Evolutionary conservation across 768 basidiomycete species (phyloP), one percentile per base, ranked within the genome.

Genomic region (Serendipita sp.): DNA sequence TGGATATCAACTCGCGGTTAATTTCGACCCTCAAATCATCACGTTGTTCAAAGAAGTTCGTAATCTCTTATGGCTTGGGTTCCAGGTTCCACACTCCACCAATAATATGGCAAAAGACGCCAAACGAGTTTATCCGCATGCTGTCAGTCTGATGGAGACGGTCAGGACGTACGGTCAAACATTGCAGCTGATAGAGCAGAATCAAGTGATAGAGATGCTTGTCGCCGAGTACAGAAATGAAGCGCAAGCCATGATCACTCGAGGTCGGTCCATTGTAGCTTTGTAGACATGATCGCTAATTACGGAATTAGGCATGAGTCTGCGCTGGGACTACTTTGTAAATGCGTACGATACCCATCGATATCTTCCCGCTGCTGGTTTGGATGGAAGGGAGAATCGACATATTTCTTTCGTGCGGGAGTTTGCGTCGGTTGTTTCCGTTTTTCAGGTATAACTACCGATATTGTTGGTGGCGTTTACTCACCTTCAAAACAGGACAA

Each of bases 101-200:
- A 86, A 86, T 68, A 96, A 94, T 71, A 88, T 96, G 82, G 96
- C 96, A 38, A 99, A 97, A 76, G 95, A 99, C 68, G 96, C 96
- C 64, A 97, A 96, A 78, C 77, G 92, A 67, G 94, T 98, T 64
- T 99, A 99, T 71, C 94, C 94, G 0, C 93, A 97, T 76, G 96
- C 96, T 2, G 95, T 98, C 67, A 92, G 90, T 69, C 73, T 92
- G 72, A 98, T 98, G 95, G 96, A 99, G 77, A 95, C 93, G 0
- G 92, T 98, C n/a, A 78, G 94, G 71, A 97, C 92, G 30, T 98
- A 99, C 73, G 88, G 88, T 20, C 96, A 99, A 76, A 96, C 91
- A 0, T 75, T 96, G 71, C 90, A 92, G 71, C 74, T 97, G 68
- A 86, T 98, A 68, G 88, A 96, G 71, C 80, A 79, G 44, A 90